Evolutionary conservation across 208 protist species (phyloP).

Genomic region (Balamuthia mandrillaris): DNA sequence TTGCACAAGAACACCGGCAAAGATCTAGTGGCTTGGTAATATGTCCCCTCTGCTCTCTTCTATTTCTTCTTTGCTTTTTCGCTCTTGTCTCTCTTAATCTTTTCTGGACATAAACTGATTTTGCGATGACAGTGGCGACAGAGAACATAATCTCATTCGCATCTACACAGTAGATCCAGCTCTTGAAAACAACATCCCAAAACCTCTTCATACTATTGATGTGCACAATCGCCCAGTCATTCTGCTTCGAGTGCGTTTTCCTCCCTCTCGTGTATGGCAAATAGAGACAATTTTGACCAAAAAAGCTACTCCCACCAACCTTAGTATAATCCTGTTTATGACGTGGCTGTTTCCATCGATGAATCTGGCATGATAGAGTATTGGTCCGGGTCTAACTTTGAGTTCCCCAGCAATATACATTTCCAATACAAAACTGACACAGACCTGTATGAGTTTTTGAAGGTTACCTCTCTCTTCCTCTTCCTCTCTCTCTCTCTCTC

Average conservation of each 20-base stretch:
- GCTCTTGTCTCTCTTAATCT: too few species aligned
- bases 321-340: slow-evolving; percentile 62
- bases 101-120: too few species aligned
- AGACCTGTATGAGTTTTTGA: slow-evolving; percentile 79
- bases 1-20: neutral
- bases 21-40: neutral
- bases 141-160: too few species aligned
- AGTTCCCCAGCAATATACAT: slow-evolving; percentile 28
- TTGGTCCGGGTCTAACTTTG: slow-evolving; percentile 57
- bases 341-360: slow-evolving; percentile 61
- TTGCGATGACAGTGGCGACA: too few species aligned
- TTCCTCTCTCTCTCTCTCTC: neutral
- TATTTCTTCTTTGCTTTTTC: too few species aligned
- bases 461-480: slow-evolving; percentile 28
- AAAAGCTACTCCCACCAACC: too few species aligned
- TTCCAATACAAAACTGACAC: slow-evolving; percentile 80
- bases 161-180: neutral
- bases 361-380: slow-evolving; percentile 73
- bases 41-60: too few species aligned
- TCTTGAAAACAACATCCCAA: neutral
- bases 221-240: neutral
- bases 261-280: too few species aligned
- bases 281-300: too few species aligned
- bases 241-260: too few species aligned
- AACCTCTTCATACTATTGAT: neutral